Conservation (phyloP, 306 rosid genomes). For the Luffa acutangula region DNA sequence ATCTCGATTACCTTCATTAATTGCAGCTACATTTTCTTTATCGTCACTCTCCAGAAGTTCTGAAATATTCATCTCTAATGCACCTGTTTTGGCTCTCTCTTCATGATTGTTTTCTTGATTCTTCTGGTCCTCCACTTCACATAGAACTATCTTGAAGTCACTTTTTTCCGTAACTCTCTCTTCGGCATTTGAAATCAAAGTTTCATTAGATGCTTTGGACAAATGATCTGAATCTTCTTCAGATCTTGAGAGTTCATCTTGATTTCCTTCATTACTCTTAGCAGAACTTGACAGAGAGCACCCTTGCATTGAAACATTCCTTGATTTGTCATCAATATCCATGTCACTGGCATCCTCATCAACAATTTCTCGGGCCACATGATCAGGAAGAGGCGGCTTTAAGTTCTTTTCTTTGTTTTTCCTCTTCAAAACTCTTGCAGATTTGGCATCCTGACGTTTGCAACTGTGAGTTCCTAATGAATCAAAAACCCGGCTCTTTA, state of each 20-base stretch:
- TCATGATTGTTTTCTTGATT: slow-evolving; percentile 16
- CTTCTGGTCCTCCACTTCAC: slow-evolving; percentile 14
- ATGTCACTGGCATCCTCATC: slow-evolving; percentile 41
- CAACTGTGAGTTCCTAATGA: slow-evolving; percentile 29
- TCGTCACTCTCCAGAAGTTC: slow-evolving; percentile 21
- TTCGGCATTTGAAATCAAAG: slow-evolving; percentile 18
- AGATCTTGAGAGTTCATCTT: slow-evolving; percentile 2
- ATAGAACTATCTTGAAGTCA: not conserved
- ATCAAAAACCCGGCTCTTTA: slow-evolving; percentile 79
- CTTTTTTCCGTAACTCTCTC: not conserved
- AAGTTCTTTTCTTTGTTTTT: slow-evolving; percentile 25
- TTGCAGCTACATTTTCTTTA: slow-evolving; percentile 13
- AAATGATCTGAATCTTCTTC: slow-evolving; percentile 14
- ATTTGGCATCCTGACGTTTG: slow-evolving; percentile 34
- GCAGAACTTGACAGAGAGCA: slow-evolving; percentile 21
- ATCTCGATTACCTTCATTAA: not conserved
- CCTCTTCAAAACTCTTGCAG: slow-evolving; percentile 26
- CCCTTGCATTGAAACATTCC: slow-evolving; percentile 34
- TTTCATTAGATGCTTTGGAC: slow-evolving; percentile 22
- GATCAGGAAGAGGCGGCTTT: slow-evolving; percentile 22
- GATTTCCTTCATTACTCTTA: slow-evolving; percentile 9
- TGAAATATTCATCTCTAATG: slow-evolving; percentile 13
- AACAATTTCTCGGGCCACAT: slow-evolving; percentile 4
- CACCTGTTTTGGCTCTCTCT: slow-evolving; percentile 16
- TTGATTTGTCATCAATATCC: slow-evolving; percentile 52